A percentile compares a stretch with the other conserved stretches of the same genome.
phyloP scores from a whole-genome alignment of 371 early-diverging fungal species.

The Apophysomyces elegans region DNA sequence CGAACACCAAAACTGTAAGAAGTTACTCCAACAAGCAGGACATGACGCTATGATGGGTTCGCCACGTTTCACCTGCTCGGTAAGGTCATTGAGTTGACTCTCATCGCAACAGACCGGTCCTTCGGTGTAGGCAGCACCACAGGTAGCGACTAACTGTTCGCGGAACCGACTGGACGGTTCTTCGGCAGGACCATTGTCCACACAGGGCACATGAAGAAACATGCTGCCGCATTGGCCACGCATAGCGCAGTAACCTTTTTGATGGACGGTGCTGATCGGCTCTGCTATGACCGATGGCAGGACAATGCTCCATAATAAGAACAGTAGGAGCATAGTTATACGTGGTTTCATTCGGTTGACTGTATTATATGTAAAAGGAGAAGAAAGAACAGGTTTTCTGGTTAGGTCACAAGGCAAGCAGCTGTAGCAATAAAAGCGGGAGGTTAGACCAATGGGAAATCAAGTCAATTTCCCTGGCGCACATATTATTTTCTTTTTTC shows the following conservation, averaged over 20 bases:
- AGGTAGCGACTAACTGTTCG: slow-evolving; percentile 55
- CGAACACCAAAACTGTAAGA: slow-evolving; percentile 71
- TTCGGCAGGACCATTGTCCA: slow-evolving; percentile 52
- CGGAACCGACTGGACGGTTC: slow-evolving; percentile 56
- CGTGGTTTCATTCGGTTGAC: slow-evolving; percentile 6
- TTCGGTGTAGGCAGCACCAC: slow-evolving; percentile 59
- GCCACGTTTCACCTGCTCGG: slow-evolving; percentile 58
- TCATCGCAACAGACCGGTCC: slow-evolving; percentile 68
- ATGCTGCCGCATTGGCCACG: slow-evolving; percentile 58
- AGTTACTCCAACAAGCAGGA: slow-evolving; percentile 82
- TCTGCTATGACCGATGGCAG: slow-evolving; percentile 2
- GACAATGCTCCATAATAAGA: neutral
- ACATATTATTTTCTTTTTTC: too few relatives aligned
- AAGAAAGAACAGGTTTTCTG: neutral
- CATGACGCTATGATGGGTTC: slow-evolving; percentile 67
- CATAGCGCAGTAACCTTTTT: slow-evolving; percentile 68
- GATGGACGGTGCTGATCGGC: slow-evolving; percentile 39
- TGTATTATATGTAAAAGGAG: neutral
- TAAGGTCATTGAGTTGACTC: slow-evolving; percentile 57
- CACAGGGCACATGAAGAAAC: slow-evolving; percentile 52
- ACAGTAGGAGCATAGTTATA: neutral
- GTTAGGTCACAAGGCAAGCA: neutral
- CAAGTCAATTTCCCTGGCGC: too few relatives aligned
- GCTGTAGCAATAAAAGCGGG: too few relatives aligned
- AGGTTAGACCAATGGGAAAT: too few relatives aligned